phyloP scores from a whole-genome alignment of 305 asterid species.

The Striga hermonthica region DNA sequence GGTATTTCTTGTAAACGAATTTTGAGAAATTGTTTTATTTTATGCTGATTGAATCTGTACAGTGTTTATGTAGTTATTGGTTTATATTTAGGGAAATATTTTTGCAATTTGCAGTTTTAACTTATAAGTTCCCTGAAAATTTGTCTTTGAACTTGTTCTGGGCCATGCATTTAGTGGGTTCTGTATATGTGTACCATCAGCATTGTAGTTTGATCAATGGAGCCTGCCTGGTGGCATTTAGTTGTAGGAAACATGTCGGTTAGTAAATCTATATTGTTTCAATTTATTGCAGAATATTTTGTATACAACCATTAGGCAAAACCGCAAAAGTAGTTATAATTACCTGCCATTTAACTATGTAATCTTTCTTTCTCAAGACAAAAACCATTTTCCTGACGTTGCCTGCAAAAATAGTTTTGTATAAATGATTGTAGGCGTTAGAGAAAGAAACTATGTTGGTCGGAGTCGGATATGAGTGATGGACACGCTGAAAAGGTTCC shows the following conservation, averaged over 20 bases:
- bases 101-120: neutral
- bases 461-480: no score
- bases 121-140: neutral
- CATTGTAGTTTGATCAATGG: neutral
- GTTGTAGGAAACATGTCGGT: neutral
- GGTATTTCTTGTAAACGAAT: constrained; percentile 45
- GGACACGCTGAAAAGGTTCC: no score
- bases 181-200: constrained; percentile 7
- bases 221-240: neutral
- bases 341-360: neutral
- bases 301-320: neutral
- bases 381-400: neutral
- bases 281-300: neutral
- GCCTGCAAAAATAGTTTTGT: neutral
- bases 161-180: constrained; percentile 7
- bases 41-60: constrained; percentile 1
- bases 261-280: neutral
- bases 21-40: neutral
- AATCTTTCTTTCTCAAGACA: neutral
- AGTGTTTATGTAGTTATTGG: neutral
- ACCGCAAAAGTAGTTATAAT: neutral
- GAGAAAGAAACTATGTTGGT: neutral
- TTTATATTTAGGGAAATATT: constrained; percentile 6
- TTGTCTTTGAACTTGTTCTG: constrained; percentile 10
- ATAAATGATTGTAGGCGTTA: neutral